These are phyloP conservation scores for Eucalyptus sp. DNA, from an alignment of 345 rosid species.

Conservation along the genomic window DNA sequence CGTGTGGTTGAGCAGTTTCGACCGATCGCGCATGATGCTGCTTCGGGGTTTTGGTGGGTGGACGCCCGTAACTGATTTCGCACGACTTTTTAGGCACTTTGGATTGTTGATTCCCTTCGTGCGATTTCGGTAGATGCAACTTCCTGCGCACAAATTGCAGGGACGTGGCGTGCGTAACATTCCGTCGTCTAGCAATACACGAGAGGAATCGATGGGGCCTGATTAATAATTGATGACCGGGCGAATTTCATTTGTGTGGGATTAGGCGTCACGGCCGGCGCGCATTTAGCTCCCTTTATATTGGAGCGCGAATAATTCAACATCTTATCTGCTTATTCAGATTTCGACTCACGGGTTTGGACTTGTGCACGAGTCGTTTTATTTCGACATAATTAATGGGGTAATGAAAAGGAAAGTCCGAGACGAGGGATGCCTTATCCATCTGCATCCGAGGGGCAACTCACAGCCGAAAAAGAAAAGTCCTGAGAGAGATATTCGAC, in stretches of 20 bases:
- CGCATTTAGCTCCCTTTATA: neutral
- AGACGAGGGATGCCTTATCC: neutral
- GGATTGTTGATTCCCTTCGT: neutral
- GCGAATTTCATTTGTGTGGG: too few species aligned
- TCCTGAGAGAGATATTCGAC: neutral
- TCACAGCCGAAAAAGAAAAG: neutral
- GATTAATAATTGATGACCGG: neutral
- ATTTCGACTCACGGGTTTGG: neutral
- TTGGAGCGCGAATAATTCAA: too few species aligned
- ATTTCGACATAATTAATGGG: neutral
- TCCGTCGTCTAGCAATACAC: neutral
- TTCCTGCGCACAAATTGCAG: neutral
- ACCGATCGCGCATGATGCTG: neutral
- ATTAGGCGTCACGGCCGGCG: too few species aligned
- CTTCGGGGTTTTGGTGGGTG: neutral
- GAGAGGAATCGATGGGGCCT: neutral
- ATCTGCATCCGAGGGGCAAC: neutral
- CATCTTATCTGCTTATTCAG: neutral
- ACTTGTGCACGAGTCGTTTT: neutral
- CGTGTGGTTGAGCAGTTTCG: neutral
- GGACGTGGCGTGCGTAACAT: neutral
- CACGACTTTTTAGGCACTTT: neutral
- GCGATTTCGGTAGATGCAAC: neutral
- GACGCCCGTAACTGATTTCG: neutral
- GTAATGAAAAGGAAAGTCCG: accelerated